phyloP scores from a whole-genome alignment of 768 basidiomycete species.

The Lyophyllum decastes region DNA sequence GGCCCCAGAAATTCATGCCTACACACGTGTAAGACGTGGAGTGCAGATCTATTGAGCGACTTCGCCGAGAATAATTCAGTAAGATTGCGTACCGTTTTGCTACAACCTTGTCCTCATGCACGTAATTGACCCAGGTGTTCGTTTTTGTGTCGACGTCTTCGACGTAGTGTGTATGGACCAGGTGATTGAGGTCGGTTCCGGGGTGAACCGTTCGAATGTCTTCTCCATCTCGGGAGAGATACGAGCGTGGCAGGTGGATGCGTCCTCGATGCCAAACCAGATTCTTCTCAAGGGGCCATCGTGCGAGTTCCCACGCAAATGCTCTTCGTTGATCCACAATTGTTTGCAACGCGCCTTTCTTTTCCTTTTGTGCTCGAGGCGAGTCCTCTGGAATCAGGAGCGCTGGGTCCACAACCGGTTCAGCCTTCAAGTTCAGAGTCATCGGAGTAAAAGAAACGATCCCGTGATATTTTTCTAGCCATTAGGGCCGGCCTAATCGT shows the following conservation, averaged over 20 bases:
- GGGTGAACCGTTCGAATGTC: constrained; percentile 31
- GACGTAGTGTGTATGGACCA: constrained; percentile 30
- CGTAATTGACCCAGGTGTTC: constrained; percentile 29
- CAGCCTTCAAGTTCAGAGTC: constrained; percentile 6
- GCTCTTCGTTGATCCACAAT: constrained; percentile 32
- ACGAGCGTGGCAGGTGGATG: constrained; percentile 41
- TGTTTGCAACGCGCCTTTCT: constrained; percentile 27
- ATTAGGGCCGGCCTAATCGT: neutral
- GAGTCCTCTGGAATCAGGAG: constrained; percentile 19
- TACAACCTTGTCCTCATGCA: constrained; percentile 33
- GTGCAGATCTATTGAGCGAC: neutral
- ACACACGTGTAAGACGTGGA: neutral
- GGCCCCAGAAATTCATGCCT: constrained; percentile 48
- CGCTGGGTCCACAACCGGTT: constrained; percentile 13
- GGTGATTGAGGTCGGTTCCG: constrained; percentile 38
- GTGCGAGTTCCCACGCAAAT: constrained; percentile 38
- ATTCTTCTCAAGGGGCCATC: constrained; percentile 40
- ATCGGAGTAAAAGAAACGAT: no score
- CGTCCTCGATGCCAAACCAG: constrained; percentile 27
- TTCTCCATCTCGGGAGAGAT: constrained; percentile 34
- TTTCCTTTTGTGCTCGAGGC: constrained; percentile 20
- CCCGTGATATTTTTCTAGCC: neutral
- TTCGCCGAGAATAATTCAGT: neutral
- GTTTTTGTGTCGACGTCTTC: constrained; percentile 21
- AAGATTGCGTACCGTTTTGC: constrained; percentile 27